Conservation (phyloP, 176 grass and related monocot genomes). For the Lolium perenne region DNA sequence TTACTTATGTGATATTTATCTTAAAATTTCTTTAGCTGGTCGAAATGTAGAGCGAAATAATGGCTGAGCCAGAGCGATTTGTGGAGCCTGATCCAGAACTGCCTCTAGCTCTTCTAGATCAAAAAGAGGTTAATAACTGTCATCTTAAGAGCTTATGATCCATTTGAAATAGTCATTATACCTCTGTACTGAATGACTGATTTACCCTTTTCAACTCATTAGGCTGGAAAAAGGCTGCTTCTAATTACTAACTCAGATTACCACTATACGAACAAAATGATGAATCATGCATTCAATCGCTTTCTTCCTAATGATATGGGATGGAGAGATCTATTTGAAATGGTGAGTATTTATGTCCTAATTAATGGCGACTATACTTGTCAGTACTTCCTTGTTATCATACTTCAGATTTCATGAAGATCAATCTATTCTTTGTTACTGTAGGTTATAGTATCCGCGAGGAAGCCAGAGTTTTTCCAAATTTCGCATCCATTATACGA, state of each 20-base stretch:
- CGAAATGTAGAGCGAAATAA: conserved; percentile 88
- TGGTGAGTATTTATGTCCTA: conserved; percentile 59
- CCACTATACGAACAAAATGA: conserved; percentile 99
- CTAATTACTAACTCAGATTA: conserved; percentile 97
- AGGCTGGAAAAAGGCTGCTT: conserved; percentile 95
- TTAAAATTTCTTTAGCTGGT: conserved; percentile 55
- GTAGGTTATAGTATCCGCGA: conserved; percentile 95
- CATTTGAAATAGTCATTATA: conserved; percentile 15
- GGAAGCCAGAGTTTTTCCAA: conserved; percentile 96
- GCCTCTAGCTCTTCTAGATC: conserved; percentile 96
- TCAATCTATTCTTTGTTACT: conserved; percentile 38
- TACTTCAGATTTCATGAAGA: conserved; percentile 28
- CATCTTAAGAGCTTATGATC: conserved; percentile 19
- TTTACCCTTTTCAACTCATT: conserved; percentile 41
- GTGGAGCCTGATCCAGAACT: conserved; percentile 97
- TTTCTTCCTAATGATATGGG: conserved; percentile 97
- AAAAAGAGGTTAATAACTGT: conserved; percentile 79
- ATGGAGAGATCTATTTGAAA: conserved; percentile 98
- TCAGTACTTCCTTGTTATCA: conserved; percentile 18
- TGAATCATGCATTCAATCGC: conserved; percentile 93
- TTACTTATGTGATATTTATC: conserved; percentile 27
- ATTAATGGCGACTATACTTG: neutral
- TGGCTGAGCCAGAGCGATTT: conserved; percentile 96
- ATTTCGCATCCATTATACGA: conserved; percentile 87
- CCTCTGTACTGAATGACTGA: conserved; percentile 14